Evolutionary conservation across 2,329 filamentous ascomycete species (phyloP), one percentile per base, ranked within the genome.

Genomic region (Aspergillus brunneoviolaceus): DNA sequence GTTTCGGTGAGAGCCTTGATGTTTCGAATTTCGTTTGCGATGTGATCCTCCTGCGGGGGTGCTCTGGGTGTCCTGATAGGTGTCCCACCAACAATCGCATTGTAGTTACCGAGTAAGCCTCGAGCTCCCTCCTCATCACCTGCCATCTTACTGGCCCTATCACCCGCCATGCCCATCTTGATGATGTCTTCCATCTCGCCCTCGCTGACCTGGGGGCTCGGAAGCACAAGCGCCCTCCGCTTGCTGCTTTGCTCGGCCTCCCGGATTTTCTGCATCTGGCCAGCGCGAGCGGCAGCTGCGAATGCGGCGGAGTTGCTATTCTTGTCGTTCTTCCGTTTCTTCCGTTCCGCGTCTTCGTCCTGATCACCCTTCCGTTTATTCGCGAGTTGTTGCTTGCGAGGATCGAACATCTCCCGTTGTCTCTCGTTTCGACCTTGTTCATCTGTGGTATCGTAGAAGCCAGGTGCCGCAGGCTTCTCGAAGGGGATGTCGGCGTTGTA

Each of bases 401-500:
- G 95, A 74, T 99, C 95, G 67, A 97, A 97, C 57, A 88, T 86
- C 60, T 90, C 87, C 54, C 92, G 86, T 73, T 96, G 89, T 60
- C 85, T 85, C 76, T 99, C 94, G 75, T 99, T 99, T 66, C 82
- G 84, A 4, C 81, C 78, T 66, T 90, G 81, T 73, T 99, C 95
- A 14, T 97, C 92, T 3, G 82, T 82, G 0, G 95, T 99, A 74
- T 99, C 94, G 78, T 94, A 96, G 74, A 99, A 99, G 12, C 95
- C 95, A 23, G 88, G 81, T 0, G 90, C 89, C 0, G 95, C 89
- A 65, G 91, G 90, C 77, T 95, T 97, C 76, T 99, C 95, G 66
- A 99, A 98, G 0, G 95, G 95, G 65, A 99, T 96, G 69, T 99
- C 95, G 69, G 95, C 95, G 77, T 99, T 99, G 81, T 99, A 99